phyloP scores from a whole-genome alignment of 2,329 filamentous ascomycete species.

The Lachnellula cervina region DNA sequence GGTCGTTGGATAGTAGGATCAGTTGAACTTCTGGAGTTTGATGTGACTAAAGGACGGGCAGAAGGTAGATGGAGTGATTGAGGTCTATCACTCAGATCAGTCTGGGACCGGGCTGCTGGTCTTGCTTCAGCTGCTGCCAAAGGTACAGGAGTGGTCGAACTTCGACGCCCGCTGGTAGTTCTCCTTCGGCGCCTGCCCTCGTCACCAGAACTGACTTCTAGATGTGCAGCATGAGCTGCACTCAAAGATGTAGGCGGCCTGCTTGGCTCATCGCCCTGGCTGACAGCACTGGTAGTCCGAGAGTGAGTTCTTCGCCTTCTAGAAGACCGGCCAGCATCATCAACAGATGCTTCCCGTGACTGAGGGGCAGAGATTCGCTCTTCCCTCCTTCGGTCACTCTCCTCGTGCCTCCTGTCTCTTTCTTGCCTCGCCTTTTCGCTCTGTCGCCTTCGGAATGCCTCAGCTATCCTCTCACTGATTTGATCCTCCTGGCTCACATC shows the following conservation, averaged over 20 bases:
- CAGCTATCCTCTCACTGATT: conserved; percentile 83
- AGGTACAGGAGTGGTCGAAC: conserved; percentile 45
- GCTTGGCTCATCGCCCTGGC: conserved; percentile 44
- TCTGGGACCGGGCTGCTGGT: conserved; percentile 58
- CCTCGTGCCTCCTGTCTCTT: conserved; percentile 39
- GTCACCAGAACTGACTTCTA: conserved; percentile 46
- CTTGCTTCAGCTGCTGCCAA: conserved; percentile 39
- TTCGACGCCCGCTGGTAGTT: conserved; percentile 51
- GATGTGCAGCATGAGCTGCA: conserved; percentile 40
- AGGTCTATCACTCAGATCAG: conserved; percentile 51
- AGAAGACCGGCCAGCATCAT: conserved; percentile 19
- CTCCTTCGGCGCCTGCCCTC: conserved; percentile 43
- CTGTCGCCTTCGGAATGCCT: conserved; percentile 77
- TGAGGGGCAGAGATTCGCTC: conserved; percentile 21
- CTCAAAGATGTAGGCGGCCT: conserved; percentile 44
- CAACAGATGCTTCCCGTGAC: conserved; percentile 26
- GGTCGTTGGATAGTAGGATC: conserved; percentile 23
- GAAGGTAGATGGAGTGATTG: conserved; percentile 16
- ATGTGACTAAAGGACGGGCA: conserved; percentile 18
- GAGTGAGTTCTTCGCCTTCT: conserved; percentile 37
- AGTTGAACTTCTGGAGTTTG: conserved; percentile 25
- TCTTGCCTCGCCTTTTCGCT: conserved; percentile 52
- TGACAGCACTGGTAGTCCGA: conserved; percentile 42
- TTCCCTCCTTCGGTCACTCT: conserved; percentile 29
- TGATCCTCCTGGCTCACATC: conserved; percentile 82